These are phyloP conservation scores for Scheffersomyces stipitis DNA, from an alignment of 805 yeast species.

Conservation along the genomic window DNA sequence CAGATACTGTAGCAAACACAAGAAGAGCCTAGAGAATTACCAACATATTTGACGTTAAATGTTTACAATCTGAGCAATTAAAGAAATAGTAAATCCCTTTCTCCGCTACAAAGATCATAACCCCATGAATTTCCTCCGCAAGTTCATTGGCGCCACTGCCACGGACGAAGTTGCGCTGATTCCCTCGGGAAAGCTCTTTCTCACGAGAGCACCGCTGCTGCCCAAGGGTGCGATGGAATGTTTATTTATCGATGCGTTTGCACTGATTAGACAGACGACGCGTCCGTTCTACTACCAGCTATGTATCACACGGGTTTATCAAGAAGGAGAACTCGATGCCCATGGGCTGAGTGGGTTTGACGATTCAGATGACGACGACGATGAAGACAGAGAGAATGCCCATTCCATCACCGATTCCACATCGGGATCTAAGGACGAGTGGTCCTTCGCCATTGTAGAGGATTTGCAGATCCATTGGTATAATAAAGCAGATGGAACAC, in stretches of 20 bases:
- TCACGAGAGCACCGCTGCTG: conserved; percentile 71
- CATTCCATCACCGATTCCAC: conserved; percentile 28
- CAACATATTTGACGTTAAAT: no score
- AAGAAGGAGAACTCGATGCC: conserved; percentile 65
- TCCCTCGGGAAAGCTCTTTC: conserved; percentile 76
- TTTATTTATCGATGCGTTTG: conserved; percentile 75
- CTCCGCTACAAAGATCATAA: no score
- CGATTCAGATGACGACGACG: conserved; percentile 44
- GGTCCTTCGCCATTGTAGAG: conserved; percentile 66
- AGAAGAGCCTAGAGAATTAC: no score
- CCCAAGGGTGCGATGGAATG: conserved; percentile 89
- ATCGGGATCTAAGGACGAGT: conserved; percentile 53
- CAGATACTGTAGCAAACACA: no score
- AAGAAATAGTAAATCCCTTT: no score
- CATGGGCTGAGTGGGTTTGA: conserved; percentile 31
- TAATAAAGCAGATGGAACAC: conserved; percentile 51
- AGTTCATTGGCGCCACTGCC: conserved; percentile 56
- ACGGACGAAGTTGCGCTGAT: conserved; percentile 64
- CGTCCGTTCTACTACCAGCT: conserved; percentile 68
- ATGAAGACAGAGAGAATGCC: conserved; percentile 17
- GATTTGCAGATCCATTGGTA: conserved; percentile 56
- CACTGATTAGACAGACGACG: conserved; percentile 67
- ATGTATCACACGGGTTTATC: conserved; percentile 64
- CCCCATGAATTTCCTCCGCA: conserved; percentile 79
- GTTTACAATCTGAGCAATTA: no score